Base-by-base conservation (phyloP, 257 asterid species). In the Paulownia fortunei region DNA sequence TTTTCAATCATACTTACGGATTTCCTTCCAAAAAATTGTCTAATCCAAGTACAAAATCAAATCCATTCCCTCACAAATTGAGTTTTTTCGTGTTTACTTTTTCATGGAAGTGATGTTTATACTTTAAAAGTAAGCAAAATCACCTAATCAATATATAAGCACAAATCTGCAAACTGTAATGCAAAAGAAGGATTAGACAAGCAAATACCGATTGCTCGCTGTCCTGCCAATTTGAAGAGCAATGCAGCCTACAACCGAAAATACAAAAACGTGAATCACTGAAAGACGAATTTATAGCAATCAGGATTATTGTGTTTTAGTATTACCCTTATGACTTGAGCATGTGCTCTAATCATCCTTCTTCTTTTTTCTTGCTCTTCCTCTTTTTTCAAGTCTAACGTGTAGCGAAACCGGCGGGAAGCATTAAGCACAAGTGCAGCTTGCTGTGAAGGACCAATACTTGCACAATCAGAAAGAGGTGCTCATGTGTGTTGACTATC, bases 401-500 rank as follows among this genome's bases (percentile, higher is more conserved):
- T 94, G 77, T 94, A 91, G 72, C 98, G 93, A 78, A 94, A 94
- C 30, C 99, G 90, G 4, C 99, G 99, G 55, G 98, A 88, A 79
- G 99, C 97, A 89, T 94, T 94, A 36, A 94, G 98, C 80, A 92
- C 99, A 5, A 94, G 91, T 23, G 99, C 95, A 15, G 99, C 97
- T 94, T 90, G 95, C 99, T 94, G 90, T 49, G 59, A 61, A 74
- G 72, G 64, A 52, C 12, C 32, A 69, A 71, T 16, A 62, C 46
- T 24, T 4, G 67, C 72, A 63, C 30, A 73, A 64, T 79, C 32
- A 86, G 76, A 83, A 32, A 73, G 34, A 79, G 15, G n/a, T 32
- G n/a, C 41, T 15, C 15, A 18, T 6, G 18, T 47, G 58, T 34
- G 32, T 49, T 42, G 41, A 24, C 68, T 27, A 69, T 16, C 26